Percentiles rank a stretch among this genome's conserved stretches.
phyloP scores from a whole-genome alignment of 192 early-diverging fungal species.

The Blastocladiella britannica region DNA sequence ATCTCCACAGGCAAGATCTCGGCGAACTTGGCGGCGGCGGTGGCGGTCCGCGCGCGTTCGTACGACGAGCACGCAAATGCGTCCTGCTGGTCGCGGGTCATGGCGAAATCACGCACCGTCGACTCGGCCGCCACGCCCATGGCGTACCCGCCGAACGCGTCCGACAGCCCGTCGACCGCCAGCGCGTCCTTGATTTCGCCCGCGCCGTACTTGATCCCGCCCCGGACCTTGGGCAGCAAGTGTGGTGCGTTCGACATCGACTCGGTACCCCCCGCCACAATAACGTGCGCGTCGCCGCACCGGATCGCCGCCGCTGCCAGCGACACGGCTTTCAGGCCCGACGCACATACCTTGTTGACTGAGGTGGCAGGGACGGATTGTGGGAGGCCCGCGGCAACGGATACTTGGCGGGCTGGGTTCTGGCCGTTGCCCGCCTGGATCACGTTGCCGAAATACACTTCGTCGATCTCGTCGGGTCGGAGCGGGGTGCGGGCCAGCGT shows the following conservation, averaged over 20 bases:
- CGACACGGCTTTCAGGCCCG: constrained; percentile 38
- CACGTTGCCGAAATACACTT: constrained; percentile 58
- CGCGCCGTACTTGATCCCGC: constrained; percentile 56
- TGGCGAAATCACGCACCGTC: constrained; percentile 53
- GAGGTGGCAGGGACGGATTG: constrained; percentile 43
- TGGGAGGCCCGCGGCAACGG: constrained; percentile 48
- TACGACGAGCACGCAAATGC: constrained; percentile 52
- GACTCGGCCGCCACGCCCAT: constrained; percentile 69
- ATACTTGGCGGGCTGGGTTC: constrained; percentile 67
- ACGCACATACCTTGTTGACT: constrained; percentile 69
- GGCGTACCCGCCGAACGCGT: constrained; percentile 45
- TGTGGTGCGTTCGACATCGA: constrained; percentile 69
- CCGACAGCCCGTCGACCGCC: constrained; percentile 50
- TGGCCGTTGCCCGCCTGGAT: constrained; percentile 61
- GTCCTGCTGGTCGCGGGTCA: constrained; percentile 64
- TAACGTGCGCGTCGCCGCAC: constrained; percentile 29
- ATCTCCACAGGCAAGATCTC: constrained; percentile 56
- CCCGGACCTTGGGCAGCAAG: constrained; percentile 55
- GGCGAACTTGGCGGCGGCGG: constrained; percentile 31
- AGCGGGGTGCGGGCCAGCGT: constrained; percentile 31
- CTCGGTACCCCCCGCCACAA: constrained; percentile 56
- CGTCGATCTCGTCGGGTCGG: constrained; percentile 41
- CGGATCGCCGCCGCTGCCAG: constrained; percentile 55
- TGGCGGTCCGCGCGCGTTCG: constrained; percentile 50
- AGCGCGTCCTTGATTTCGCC: constrained; percentile 51